phyloP scores from a whole-genome alignment of 139 green algal species.

The Zygnema cylindricum region DNA sequence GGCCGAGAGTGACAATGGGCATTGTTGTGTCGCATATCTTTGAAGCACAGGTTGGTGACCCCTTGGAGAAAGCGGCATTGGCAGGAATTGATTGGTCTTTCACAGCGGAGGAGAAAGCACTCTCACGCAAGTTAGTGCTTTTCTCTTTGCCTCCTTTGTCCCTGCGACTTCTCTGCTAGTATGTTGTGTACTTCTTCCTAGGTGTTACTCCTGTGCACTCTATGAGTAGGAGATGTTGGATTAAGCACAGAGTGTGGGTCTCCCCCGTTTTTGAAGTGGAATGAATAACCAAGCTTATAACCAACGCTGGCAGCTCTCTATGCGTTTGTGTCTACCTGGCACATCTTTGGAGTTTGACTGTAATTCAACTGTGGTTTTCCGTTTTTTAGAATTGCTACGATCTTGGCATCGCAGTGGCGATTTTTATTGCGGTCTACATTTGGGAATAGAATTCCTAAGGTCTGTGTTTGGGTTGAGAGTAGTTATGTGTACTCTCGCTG shows the following conservation, averaged over 20 bases:
- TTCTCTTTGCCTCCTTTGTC: neutral
- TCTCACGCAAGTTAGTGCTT: conserved; percentile 35
- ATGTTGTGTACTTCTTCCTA: neutral
- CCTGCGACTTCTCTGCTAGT: neutral
- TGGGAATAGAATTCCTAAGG: no score
- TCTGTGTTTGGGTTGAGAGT: no score
- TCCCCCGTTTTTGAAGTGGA: neutral
- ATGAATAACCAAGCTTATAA: neutral
- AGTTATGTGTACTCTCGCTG: no score
- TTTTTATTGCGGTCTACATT: no score
- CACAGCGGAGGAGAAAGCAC: conserved; percentile 48
- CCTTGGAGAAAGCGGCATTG: conserved; percentile 67
- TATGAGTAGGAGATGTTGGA: neutral
- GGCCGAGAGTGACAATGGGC: no score
- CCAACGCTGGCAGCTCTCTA: neutral
- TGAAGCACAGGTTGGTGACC: conserved; percentile 63
- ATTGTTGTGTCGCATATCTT: no score
- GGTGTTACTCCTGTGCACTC: neutral
- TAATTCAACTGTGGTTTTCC: no score
- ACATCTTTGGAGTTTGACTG: no score
- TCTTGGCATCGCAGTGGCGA: no score
- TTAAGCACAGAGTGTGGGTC: neutral
- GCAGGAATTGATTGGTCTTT: conserved; percentile 65
- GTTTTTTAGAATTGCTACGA: no score
- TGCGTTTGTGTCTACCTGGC: neutral